These are phyloP conservation scores for Rusavskia elegans DNA, from an alignment of 495 filamentous ascomycete species.

Conservation along the genomic window DNA sequence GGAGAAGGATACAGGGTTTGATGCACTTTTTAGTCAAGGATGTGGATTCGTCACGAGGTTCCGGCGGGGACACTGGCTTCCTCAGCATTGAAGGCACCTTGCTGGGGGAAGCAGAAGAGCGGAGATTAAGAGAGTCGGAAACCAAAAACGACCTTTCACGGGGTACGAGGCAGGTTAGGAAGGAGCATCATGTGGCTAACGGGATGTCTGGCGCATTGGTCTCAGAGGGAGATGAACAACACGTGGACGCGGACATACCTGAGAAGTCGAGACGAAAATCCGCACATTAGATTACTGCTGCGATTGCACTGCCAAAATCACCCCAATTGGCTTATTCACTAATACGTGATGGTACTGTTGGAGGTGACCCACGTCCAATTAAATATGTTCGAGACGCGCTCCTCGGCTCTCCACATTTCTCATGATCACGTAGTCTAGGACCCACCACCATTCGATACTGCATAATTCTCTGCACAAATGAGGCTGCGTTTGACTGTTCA, in stretches of 20 bases:
- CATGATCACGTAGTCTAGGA: background rate
- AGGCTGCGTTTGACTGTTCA: slow-evolving; percentile 70
- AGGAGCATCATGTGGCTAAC: background rate
- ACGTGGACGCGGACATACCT: no score
- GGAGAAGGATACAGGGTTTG: slow-evolving; percentile 42
- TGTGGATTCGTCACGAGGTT: slow-evolving; percentile 41
- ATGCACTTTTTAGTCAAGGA: slow-evolving; percentile 47
- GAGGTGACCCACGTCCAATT: no score
- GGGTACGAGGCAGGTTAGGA: background rate
- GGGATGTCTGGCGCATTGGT: background rate
- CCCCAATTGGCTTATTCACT: no score
- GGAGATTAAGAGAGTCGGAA: slow-evolving; percentile 23
- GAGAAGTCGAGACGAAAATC: no score
- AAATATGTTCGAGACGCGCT: background rate
- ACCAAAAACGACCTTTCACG: background rate
- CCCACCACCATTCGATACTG: background rate
- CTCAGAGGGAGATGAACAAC: background rate
- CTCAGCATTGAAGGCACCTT: slow-evolving; percentile 57
- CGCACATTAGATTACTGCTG: no score
- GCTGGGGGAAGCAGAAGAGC: slow-evolving; percentile 33
- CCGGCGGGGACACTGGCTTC: slow-evolving; percentile 42
- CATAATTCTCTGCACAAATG: slow-evolving; percentile 29
- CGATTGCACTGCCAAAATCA: no score
- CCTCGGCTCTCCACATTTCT: background rate
- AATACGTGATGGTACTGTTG: no score